Evolutionary conservation across 2,329 filamentous ascomycete genomes (phyloP).

Genomic region (Cladosporium sp.): DNA sequence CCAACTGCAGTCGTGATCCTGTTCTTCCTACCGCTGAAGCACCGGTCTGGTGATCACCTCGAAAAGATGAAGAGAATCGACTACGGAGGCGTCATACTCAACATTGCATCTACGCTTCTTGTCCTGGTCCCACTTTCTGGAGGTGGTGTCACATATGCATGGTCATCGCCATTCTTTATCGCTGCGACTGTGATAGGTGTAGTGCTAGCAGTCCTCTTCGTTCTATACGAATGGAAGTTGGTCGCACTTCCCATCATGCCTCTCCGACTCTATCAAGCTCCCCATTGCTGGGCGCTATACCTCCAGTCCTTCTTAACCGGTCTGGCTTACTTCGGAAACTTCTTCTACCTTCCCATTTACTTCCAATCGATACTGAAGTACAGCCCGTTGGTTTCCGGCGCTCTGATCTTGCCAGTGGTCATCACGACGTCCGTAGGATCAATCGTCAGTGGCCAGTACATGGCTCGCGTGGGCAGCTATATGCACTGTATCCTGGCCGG

Average conservation of each 20-base stretch:
- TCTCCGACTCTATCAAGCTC: slow-evolving; percentile 9
- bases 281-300: slow-evolving; percentile 14
- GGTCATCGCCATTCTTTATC: slow-evolving; percentile 15
- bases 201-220: slow-evolving; percentile 8
- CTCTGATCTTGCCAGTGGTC: slow-evolving; percentile 38
- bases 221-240: slow-evolving; percentile 17
- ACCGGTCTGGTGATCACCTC: slow-evolving; percentile 27
- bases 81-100: slow-evolving; percentile 12
- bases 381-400: slow-evolving; percentile 41
- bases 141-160: slow-evolving; percentile 17
- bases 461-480: slow-evolving; percentile 21
- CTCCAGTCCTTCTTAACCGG: slow-evolving; percentile 13
- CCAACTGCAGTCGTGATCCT: slow-evolving; percentile 20
- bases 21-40: slow-evolving; percentile 24
- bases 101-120: slow-evolving; percentile 16
- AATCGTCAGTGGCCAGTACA: slow-evolving; percentile 13
- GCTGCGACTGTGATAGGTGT: slow-evolving; percentile 17
- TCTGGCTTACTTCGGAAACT: slow-evolving; percentile 24
- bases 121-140: slow-evolving; percentile 6
- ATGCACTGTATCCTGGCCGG: slow-evolving; percentile 28
- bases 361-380: slow-evolving; percentile 44
- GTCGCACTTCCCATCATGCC: slow-evolving; percentile 17
- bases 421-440: slow-evolving; percentile 11
- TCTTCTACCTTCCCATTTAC: slow-evolving; percentile 42
- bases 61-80: slow-evolving; percentile 33